Percentiles rank a stretch among this genome's conserved stretches.
Conservation (phyloP, 495 filamentous ascomycete genomes). For the Oleoguttula mirabilis region DNA sequence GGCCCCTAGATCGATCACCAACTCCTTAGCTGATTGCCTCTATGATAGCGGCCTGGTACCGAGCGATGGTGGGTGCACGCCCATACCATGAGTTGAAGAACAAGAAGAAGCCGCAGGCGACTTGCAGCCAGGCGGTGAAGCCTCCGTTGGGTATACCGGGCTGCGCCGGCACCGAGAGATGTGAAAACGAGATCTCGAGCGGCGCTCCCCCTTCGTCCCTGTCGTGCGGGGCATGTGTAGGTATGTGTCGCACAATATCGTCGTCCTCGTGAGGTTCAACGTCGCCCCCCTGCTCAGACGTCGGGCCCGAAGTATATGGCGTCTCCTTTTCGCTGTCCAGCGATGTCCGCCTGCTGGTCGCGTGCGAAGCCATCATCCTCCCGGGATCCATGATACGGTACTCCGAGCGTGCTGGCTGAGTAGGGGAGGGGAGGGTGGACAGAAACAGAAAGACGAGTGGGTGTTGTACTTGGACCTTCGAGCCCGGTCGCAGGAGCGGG, state of each 20-base stretch:
- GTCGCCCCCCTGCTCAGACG: background rate
- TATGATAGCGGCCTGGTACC: background rate
- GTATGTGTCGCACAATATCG: background rate
- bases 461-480: no score
- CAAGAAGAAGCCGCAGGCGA: constrained; percentile 35
- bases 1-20: constrained; percentile 5
- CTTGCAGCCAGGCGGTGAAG: constrained; percentile 39
- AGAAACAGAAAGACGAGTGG: no score
- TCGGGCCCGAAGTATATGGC: background rate
- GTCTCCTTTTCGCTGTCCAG: background rate
- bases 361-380: background rate
- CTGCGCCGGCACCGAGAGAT: constrained; percentile 4
- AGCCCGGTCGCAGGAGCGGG: no score
- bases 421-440: no score
- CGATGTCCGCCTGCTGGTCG: background rate
- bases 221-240: background rate
- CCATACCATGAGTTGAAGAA: constrained; percentile 43
- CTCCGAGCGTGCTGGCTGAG: no score
- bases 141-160: constrained; percentile 34
- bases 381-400: no score
- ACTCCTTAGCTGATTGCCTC: background rate
- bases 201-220: constrained; percentile 2
- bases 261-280: background rate
- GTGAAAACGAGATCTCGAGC: constrained; percentile 5
- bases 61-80: background rate